A percentile compares a stretch with the other conserved stretches of the same genome.
Conservation (phyloP, 208 protist species). For the Angomonas ambiguus region DNA sequence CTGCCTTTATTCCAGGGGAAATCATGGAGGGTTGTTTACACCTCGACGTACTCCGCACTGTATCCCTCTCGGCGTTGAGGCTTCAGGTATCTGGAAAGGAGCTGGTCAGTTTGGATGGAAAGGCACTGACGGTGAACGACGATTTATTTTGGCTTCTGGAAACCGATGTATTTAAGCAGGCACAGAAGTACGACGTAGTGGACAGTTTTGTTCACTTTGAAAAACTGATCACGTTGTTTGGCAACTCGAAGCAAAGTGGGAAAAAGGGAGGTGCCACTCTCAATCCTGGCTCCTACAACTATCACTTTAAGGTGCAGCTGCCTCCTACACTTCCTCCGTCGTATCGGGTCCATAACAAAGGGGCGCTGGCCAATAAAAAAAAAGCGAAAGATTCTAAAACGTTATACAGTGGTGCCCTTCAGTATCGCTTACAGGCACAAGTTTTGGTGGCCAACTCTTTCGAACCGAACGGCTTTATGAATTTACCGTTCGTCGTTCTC, state of each 20-base stretch:
- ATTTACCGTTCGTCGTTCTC: not conserved
- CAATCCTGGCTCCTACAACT: conserved; percentile 15
- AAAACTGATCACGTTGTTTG: conserved; percentile 20
- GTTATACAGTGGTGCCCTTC: not conserved
- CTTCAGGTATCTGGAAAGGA: conserved; percentile 16
- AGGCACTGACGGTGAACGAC: not conserved
- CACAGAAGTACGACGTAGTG: not conserved
- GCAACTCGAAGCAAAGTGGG: conserved; percentile 9
- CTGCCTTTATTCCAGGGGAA: conserved; percentile 13
- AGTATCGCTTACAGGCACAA: not conserved
- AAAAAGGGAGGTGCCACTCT: conserved; percentile 11
- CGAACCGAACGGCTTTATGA: not conserved
- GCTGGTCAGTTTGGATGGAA: conserved; percentile 7
- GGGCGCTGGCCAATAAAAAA: not conserved
- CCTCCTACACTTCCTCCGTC: conserved; percentile 18
- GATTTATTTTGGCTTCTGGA: not conserved
- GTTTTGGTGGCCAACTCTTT: not conserved
- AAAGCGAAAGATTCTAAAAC: not conserved
- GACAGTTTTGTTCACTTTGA: conserved; percentile 17
- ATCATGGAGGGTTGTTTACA: conserved; percentile 10
- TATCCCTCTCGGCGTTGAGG: conserved; percentile 16
- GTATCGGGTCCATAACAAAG: not conserved
- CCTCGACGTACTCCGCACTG: not conserved
- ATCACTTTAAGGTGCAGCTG: conserved; percentile 17
- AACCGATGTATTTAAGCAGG: not conserved